Evolutionary conservation across 257 asterid species (phyloP), one percentile per base, ranked within the genome.

Genomic region (Fraxinus americana): DNA sequence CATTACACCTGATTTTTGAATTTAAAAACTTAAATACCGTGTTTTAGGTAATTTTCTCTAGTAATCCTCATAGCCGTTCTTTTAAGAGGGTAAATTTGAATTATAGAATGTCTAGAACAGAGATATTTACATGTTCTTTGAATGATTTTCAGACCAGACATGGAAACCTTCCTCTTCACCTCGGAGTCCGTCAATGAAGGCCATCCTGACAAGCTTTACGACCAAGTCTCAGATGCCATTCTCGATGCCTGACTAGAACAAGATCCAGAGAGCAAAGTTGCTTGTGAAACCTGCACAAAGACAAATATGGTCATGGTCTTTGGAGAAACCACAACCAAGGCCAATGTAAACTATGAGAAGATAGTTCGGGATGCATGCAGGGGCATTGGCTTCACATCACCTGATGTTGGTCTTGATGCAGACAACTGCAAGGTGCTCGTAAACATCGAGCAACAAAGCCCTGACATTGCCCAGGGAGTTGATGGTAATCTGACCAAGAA

Each of bases 171-270:
- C 81, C 78, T 88, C 59, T 88, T 86, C 81, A 88, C 94, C 77
- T 90, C 94, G 1, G 94, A 90, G 82, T 90, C 92, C 0, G 94
- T 90, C 17, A 90, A 88, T 16, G 94, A 88, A 80, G 94, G 94
- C 8, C 94, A 88, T 80, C 94, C 94, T 7, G 94, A 90, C 88
- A 90, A 90, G 91, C 92, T 90, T 21, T 90, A 92, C 71, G 94
- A 90, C 79, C 94, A 90, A 79, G 86, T 90, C n/a, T 90, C 94
- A 0, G 92, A 88, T 54, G 94, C 94, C 74, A 88, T 90, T 80
- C 92, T 90, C 13, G 96, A 87, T 39, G 91, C 92, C 54, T 87
- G 93, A 84, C 85, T 89, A 30, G 93, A 90, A 76, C 93, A 89
- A 80, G 90, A 90, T 21, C 94, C 90, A 0, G 92, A 88, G 82